Conservation (phyloP, 179 eudicot genomes). For the Patellifolia procumbens region DNA sequence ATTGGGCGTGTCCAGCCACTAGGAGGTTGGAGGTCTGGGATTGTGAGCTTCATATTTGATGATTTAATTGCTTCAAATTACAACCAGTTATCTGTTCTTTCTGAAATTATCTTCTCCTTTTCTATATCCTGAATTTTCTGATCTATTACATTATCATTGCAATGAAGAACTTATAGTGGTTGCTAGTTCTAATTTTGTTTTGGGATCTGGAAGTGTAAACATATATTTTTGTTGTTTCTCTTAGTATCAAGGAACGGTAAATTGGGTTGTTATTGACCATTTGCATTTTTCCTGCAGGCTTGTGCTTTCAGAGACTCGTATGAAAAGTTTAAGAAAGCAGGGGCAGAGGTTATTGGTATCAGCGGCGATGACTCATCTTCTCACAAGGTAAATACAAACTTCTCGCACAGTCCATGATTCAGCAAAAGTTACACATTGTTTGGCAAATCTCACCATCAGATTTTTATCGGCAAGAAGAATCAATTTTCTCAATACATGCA, state of each 20-base stretch:
- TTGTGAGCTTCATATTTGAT: too few species aligned
- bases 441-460: not conserved
- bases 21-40: too few species aligned
- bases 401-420: not conserved
- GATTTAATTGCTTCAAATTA: too few species aligned
- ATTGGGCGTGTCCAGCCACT: too few species aligned
- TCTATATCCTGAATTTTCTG: too few species aligned
- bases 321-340: conserved; percentile 98
- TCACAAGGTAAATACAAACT: conserved; percentile 68
- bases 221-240: not conserved
- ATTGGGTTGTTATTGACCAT: not conserved
- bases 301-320: conserved; percentile 98
- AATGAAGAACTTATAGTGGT: not conserved
- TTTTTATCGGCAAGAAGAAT: not conserved
- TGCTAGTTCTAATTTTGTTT: not conserved
- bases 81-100: too few species aligned
- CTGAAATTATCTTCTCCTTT: too few species aligned
- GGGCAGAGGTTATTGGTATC: conserved; percentile 92
- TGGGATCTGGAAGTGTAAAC: not conserved
- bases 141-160: too few species aligned
- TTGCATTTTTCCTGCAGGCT: conserved; percentile 51
- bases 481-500: not conserved
- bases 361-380: conserved; percentile 82
- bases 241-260: not conserved
- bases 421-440: not conserved